Evolutionary conservation across 768 basidiomycete species (phyloP).

Genomic region (Lentinula sp.): DNA sequence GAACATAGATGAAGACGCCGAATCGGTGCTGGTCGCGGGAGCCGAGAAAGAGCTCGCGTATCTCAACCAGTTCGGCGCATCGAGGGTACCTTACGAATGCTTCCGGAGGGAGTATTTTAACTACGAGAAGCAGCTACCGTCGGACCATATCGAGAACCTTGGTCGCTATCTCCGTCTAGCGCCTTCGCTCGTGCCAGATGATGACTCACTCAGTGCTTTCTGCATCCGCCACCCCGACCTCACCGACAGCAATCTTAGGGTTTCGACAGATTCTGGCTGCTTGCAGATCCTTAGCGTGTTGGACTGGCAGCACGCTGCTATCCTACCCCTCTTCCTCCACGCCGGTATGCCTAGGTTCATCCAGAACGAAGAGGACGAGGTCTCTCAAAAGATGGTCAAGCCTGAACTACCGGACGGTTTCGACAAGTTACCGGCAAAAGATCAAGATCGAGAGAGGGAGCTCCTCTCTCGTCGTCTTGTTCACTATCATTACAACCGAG

Average conservation of each 20-base stretch:
- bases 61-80: slow-evolving; percentile 21
- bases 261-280: slow-evolving; percentile 14
- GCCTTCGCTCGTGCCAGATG: slow-evolving; percentile 20
- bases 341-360: slow-evolving; percentile 19
- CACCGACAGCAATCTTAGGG: slow-evolving; percentile 17
- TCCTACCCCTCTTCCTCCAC: slow-evolving; percentile 24
- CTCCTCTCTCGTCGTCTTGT: slow-evolving; percentile 22
- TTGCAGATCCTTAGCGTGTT: slow-evolving; percentile 16
- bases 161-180: slow-evolving; percentile 21
- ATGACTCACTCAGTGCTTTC: slow-evolving; percentile 18
- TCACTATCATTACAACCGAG: slow-evolving; percentile 21
- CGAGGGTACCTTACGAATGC: slow-evolving; percentile 18
- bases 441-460: slow-evolving; percentile 15
- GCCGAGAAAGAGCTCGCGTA: slow-evolving; percentile 25
- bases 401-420: slow-evolving; percentile 20
- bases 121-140: slow-evolving; percentile 23
- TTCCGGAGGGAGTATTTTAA: slow-evolving; percentile 19
- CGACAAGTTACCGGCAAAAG: slow-evolving; percentile 17
- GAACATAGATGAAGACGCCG: slow-evolving; percentile 20
- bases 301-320: slow-evolving; percentile 25
- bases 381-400: slow-evolving; percentile 14
- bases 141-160: slow-evolving; percentile 23
- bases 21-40: slow-evolving; percentile 17
- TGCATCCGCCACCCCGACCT: slow-evolving; percentile 25
- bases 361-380: slow-evolving; percentile 20